Conservation (phyloP, 768 basidiomycete species). For the Suillus weaverae region DNA sequence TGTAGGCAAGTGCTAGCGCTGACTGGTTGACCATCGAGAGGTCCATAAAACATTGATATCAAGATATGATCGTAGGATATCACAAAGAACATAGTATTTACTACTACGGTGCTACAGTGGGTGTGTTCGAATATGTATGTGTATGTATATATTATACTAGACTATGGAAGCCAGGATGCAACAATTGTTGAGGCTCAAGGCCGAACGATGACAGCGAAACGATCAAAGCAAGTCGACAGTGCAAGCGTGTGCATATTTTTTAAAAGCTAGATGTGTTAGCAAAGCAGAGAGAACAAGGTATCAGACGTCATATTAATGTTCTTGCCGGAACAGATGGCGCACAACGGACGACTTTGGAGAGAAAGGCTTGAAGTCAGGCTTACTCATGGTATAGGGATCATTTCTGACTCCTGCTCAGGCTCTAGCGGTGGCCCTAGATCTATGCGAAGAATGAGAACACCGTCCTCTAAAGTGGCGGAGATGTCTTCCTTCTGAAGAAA, state of each 20-base stretch:
- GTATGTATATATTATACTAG: constrained; percentile 1
- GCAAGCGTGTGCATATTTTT: constrained; percentile 1
- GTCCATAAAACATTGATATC: background rate
- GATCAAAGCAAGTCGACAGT: constrained; percentile 1
- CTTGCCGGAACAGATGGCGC: constrained; percentile 7
- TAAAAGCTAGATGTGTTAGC: constrained; percentile 2
- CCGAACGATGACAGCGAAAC: background rate
- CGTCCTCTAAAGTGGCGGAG: constrained; percentile 55
- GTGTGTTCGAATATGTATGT: background rate
- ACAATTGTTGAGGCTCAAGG: background rate
- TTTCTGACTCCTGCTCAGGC: constrained; percentile 45
- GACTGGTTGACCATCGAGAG: background rate
- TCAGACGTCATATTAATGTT: background rate
- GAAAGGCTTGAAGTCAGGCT: constrained; percentile 10
- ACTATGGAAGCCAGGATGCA: background rate
- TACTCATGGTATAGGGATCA: constrained; percentile 50
- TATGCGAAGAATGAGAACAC: constrained; percentile 58
- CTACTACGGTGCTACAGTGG: background rate
- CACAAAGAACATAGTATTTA: background rate
- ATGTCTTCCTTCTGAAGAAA: constrained; percentile 51
- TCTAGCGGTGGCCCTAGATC: constrained; percentile 46
- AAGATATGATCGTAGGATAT: background rate
- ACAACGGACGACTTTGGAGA: background rate
- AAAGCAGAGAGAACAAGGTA: background rate
- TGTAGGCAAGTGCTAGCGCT: too few relatives aligned